phyloP scores from a whole-genome alignment of 345 rosid species.

The Eucalyptus pauciflora region DNA sequence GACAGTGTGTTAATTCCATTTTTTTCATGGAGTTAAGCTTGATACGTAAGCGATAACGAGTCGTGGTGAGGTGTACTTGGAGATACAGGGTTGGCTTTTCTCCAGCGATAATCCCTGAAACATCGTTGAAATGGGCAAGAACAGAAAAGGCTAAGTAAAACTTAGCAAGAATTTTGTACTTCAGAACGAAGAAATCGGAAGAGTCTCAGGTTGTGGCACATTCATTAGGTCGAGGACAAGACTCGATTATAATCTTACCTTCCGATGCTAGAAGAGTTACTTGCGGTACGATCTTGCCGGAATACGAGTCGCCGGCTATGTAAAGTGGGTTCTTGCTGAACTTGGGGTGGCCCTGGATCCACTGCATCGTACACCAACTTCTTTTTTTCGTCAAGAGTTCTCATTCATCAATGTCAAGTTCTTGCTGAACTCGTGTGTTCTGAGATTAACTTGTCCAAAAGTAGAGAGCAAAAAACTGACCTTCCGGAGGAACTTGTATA shows the following conservation, averaged over 20 bases:
- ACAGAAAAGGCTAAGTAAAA: not conserved
- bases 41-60: not conserved
- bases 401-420: slow-evolving; percentile 1
- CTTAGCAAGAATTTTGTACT: not conserved
- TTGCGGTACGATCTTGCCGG: slow-evolving; percentile 31
- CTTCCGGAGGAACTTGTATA: slow-evolving; percentile 13
- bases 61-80: not conserved
- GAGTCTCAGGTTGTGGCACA: not conserved
- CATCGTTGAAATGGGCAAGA: not conserved
- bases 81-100: slow-evolving; percentile 2
- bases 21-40: not conserved
- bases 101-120: slow-evolving; percentile 6
- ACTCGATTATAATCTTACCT: not conserved
- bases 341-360: slow-evolving; percentile 17
- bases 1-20: not conserved
- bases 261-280: not conserved
- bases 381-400: not conserved
- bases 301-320: slow-evolving; percentile 31
- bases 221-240: not conserved
- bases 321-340: slow-evolving; percentile 18
- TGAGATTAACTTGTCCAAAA: not conserved
- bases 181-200: not conserved
- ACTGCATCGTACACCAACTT: slow-evolving; percentile 8
- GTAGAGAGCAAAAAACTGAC: not conserved
- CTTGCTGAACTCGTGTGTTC: slow-evolving; percentile 2